Evolutionary conservation across 2,329 filamentous ascomycete genomes (phyloP).

Genomic region (Beauveria brongniartii): DNA sequence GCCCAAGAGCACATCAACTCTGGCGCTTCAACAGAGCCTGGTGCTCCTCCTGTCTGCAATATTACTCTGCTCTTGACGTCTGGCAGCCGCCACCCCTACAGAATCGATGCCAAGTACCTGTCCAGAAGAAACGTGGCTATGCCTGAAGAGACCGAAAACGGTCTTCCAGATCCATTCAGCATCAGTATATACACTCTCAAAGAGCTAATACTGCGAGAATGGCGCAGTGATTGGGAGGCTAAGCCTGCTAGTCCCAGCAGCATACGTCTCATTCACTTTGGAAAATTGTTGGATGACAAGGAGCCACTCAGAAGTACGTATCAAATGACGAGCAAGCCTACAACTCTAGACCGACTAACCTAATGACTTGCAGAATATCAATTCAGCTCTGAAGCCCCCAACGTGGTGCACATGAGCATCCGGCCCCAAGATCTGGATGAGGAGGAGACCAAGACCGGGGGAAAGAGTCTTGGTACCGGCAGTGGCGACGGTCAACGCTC

Average conservation of each 20-base stretch:
- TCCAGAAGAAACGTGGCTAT: conserved; percentile 71
- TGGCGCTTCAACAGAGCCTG: conserved; percentile 22
- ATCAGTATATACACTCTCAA: conserved; percentile 93
- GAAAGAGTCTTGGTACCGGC: conserved; percentile 37
- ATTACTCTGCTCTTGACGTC: conserved; percentile 79
- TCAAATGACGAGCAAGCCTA: conserved; percentile 8
- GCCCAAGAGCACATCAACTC: conserved; percentile 34
- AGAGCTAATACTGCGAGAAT: conserved; percentile 87
- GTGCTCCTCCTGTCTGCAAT: conserved; percentile 43
- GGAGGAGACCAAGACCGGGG: conserved; percentile 63
- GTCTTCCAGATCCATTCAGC: conserved; percentile 68
- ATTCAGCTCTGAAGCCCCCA: conserved; percentile 65
- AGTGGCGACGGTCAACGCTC: conserved; percentile 33
- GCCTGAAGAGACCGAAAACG: conserved; percentile 52
- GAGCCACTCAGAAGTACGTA: conserved; percentile 69
- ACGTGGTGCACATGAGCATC: conserved; percentile 92
- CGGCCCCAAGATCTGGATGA: conserved; percentile 82
- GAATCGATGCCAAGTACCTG: conserved; percentile 80
- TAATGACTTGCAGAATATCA: conserved; percentile 56
- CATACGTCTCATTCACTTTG: conserved; percentile 87
- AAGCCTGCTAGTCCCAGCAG: conserved; percentile 79
- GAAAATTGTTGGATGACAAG: conserved; percentile 85
- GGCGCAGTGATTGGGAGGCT: conserved; percentile 85
- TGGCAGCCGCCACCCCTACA: conserved; percentile 81
- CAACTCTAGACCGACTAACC: not conserved